phyloP scores from a whole-genome alignment of 345 rosid species.

The Pugionium cornutum region DNA sequence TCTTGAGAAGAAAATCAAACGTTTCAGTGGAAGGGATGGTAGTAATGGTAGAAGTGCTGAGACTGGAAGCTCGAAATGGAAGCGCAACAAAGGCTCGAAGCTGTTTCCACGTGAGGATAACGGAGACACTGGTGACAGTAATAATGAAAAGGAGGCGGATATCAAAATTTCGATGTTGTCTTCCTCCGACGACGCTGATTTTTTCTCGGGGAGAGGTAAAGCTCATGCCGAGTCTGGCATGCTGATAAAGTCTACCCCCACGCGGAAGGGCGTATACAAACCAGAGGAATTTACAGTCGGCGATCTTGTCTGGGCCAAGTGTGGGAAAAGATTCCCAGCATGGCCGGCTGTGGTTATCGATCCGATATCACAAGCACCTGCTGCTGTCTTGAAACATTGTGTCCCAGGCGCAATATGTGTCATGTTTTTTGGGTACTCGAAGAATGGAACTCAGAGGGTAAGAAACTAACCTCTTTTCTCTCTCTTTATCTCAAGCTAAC shows the following conservation, averaged over 20 bases:
- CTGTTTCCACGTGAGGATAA: constrained; percentile 38
- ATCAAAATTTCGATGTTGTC: constrained; percentile 39
- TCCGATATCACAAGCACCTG: constrained; percentile 76
- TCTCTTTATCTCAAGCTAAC: constrained; percentile 9
- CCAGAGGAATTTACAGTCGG: constrained; percentile 84
- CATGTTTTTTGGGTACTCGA: constrained; percentile 91
- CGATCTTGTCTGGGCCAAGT: constrained; percentile 92
- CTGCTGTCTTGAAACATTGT: constrained; percentile 64
- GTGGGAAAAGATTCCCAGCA: constrained; percentile 88
- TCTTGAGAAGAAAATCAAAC: constrained; percentile 32
- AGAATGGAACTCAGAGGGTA: constrained; percentile 92
- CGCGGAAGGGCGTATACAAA: constrained; percentile 57
- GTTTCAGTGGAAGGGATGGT: background rate
- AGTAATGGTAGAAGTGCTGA: constrained; percentile 3
- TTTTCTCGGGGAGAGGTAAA: constrained; percentile 43
- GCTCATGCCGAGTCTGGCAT: constrained; percentile 32
- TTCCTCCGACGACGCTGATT: constrained; percentile 39
- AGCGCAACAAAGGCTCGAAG: constrained; percentile 40
- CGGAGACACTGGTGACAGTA: constrained; percentile 36
- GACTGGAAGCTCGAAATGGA: constrained; percentile 43
- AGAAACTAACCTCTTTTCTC: constrained; percentile 12
- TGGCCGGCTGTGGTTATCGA: constrained; percentile 96
- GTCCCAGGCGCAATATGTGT: constrained; percentile 72
- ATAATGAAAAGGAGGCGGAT: constrained; percentile 42
- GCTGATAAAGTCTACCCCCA: constrained; percentile 39